A percentile compares a stretch with the other conserved stretches of the same genome.
Conservation (phyloP, 345 rosid species). For the Hevea brasiliensis region DNA sequence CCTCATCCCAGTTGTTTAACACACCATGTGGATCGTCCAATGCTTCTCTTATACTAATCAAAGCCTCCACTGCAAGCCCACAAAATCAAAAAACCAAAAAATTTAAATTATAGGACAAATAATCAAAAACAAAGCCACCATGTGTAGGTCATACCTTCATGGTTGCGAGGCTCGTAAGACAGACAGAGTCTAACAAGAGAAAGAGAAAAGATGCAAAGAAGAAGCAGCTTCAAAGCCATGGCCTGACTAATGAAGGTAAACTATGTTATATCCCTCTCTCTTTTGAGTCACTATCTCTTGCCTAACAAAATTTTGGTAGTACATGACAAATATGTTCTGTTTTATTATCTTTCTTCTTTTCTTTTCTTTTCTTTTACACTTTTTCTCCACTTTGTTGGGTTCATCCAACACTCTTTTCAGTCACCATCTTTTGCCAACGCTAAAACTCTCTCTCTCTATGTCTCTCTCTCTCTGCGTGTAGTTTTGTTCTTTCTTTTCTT, state of each 20-base stretch:
- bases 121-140: not conserved
- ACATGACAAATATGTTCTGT: too few relatives aligned
- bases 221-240: conserved; percentile 36
- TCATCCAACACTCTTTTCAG: conserved; percentile 24
- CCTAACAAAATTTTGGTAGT: too few relatives aligned
- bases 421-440: conserved; percentile 31
- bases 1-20: conserved; percentile 86
- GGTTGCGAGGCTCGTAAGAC: conserved; percentile 78
- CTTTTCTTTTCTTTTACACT: not conserved
- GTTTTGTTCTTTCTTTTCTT: not conserved
- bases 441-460: not conserved
- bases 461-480: conserved; percentile 5
- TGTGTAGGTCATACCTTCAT: conserved; percentile 54
- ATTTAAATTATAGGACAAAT: not conserved
- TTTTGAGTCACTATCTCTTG: too few relatives aligned
- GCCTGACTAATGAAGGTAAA: not conserved
- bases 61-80: conserved; percentile 64
- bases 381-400: not conserved
- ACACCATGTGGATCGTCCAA: conserved; percentile 84
- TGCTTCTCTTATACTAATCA: conserved; percentile 56
- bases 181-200: conserved; percentile 31
- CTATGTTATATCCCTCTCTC: too few relatives aligned
- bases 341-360: not conserved
- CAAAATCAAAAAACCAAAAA: not conserved
- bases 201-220: conserved; percentile 30